Conservation (phyloP, 2,329 filamentous ascomycete species). For the Nigrospora sphaerica region DNA sequence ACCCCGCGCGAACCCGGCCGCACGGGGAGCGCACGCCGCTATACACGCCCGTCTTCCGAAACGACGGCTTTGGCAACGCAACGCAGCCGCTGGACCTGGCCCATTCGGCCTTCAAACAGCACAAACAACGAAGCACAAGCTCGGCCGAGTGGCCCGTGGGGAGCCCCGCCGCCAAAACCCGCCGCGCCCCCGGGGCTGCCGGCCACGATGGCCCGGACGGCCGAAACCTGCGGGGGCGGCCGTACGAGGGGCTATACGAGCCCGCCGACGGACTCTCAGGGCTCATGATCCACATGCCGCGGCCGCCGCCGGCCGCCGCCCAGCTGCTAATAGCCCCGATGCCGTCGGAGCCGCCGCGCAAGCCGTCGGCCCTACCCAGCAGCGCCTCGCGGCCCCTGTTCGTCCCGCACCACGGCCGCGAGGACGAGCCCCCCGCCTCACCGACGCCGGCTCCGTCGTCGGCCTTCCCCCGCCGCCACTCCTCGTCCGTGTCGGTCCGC, state of each 20-base stretch:
- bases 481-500: slow-evolving; percentile 21
- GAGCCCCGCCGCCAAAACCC: slow-evolving; percentile 16
- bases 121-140: slow-evolving; percentile 14
- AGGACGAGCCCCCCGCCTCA: slow-evolving; percentile 23
- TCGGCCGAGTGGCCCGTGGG: slow-evolving; percentile 24
- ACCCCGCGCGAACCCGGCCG: background rate
- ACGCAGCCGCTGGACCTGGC: slow-evolving; percentile 8
- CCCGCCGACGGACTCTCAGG: slow-evolving; percentile 20
- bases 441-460: slow-evolving; percentile 24
- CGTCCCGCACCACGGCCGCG: slow-evolving; percentile 9
- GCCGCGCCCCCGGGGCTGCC: slow-evolving; percentile 6
- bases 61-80: slow-evolving; percentile 12
- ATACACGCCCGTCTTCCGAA: background rate
- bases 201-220: slow-evolving; percentile 10
- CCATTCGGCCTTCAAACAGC: slow-evolving; percentile 4
- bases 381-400: slow-evolving; percentile 14
- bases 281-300: slow-evolving; percentile 49
- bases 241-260: slow-evolving; percentile 29
- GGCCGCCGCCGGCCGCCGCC: slow-evolving; percentile 29
- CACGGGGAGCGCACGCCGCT: background rate
- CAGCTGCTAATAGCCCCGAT: slow-evolving; percentile 24
- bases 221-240: slow-evolving; percentile 13
- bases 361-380: slow-evolving; percentile 28
- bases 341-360: slow-evolving; percentile 25
- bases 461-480: slow-evolving; percentile 9